Conservation (phyloP, 2,329 filamentous ascomycete species). For the Bipolaris zeicola region DNA sequence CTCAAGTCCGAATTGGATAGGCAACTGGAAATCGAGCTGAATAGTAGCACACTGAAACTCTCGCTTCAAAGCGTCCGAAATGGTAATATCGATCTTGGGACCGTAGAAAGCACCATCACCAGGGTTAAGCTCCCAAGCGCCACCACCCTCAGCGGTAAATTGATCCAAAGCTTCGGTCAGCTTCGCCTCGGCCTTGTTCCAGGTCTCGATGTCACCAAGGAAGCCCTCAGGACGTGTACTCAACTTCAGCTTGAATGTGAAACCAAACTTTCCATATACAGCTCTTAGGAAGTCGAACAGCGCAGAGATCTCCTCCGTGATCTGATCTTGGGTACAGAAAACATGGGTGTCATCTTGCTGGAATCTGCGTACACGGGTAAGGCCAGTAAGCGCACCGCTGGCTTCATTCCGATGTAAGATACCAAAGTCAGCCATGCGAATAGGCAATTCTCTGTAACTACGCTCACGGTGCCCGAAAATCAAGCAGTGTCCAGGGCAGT, state of each 20-base stretch:
- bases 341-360: constrained; percentile 97
- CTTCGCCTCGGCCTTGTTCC: constrained; percentile 85
- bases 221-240: constrained; percentile 90
- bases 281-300: constrained; percentile 85
- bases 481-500: constrained; percentile 92
- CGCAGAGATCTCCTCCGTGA: constrained; percentile 74
- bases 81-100: constrained; percentile 97
- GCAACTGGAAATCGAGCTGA: constrained; percentile 88
- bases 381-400: constrained; percentile 85
- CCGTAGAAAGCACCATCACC: constrained; percentile 98
- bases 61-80: constrained; percentile 82
- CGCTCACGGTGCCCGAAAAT: constrained; percentile 83
- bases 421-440: constrained; percentile 94
- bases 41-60: constrained; percentile 93
- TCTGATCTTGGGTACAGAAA: constrained; percentile 86
- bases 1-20: constrained; percentile 83
- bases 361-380: constrained; percentile 92
- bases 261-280: constrained; percentile 82
- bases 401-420: constrained; percentile 95
- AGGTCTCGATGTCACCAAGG: constrained; percentile 83
- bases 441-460: constrained; percentile 87
- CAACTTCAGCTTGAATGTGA: constrained; percentile 91
- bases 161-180: constrained; percentile 78
- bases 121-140: constrained; percentile 86
- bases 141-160: constrained; percentile 65